Conservation (phyloP, 1,284 basidiomycete genomes). For the Puccinia triticina region DNA sequence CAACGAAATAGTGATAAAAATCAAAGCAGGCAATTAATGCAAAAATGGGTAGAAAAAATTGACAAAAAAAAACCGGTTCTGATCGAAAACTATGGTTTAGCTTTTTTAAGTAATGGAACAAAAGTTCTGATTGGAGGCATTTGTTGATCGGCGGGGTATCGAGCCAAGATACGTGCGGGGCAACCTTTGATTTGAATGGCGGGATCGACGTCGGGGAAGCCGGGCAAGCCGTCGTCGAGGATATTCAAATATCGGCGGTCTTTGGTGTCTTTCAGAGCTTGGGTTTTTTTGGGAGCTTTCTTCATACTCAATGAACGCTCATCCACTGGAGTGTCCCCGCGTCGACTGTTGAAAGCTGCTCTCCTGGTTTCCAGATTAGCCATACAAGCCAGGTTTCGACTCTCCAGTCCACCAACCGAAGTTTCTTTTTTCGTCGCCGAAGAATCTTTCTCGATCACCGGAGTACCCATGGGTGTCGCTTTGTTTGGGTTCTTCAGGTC, state of each 20-base stretch:
- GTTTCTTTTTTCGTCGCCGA: not conserved
- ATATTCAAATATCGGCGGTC: not conserved
- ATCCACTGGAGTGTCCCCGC: not conserved
- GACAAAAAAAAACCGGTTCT: not conserved
- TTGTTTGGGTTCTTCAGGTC: not conserved
- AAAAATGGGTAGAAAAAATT: not conserved
- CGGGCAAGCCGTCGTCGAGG: slow-evolving; percentile 36
- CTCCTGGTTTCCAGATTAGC: not conserved
- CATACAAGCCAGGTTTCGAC: not conserved
- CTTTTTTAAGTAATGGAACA: slow-evolving; percentile 29
- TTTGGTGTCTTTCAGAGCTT: not conserved
- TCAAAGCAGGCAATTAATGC: not conserved
- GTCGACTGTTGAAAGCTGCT: not conserved
- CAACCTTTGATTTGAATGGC: slow-evolving; percentile 7
- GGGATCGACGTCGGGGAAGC: slow-evolving; percentile 35
- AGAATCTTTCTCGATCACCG: not conserved
- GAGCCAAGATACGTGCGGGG: slow-evolving; percentile 21
- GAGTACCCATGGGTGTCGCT: too few species aligned
- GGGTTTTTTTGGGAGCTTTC: too few species aligned
- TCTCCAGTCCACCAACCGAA: not conserved
- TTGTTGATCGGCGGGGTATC: slow-evolving; percentile 29
- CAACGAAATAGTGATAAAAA: not conserved
- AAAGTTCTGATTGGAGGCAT: slow-evolving; percentile 39
- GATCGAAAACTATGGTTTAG: not conserved
- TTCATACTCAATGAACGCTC: not conserved